Evolutionary conservation across 2,329 filamentous ascomycete species (phyloP).

Genomic region (Fusarium sp.): DNA sequence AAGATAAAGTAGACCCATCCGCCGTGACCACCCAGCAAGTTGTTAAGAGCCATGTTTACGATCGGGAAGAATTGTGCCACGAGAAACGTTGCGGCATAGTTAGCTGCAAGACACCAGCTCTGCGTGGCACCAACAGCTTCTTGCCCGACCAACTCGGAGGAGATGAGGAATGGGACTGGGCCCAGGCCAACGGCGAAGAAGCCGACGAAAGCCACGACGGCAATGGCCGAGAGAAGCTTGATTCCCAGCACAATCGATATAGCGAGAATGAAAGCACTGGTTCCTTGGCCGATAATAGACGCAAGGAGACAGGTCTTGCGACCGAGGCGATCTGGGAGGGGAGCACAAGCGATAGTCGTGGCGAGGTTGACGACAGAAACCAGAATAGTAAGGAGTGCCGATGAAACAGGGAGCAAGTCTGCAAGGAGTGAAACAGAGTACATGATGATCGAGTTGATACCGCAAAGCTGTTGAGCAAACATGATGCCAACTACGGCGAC

Average conservation of each 20-base stretch:
- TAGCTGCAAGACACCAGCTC: conserved; percentile 86
- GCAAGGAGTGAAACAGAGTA: conserved; percentile 93
- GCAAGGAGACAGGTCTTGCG: conserved; percentile 87
- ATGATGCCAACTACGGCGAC: conserved; percentile 91
- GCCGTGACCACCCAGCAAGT: conserved; percentile 74
- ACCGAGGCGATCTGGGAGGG: conserved; percentile 87
- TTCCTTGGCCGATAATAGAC: conserved; percentile 87
- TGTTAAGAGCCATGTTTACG: conserved; percentile 79
- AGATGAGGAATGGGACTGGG: conserved; percentile 93
- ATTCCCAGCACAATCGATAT: conserved; percentile 81
- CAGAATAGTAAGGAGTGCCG: conserved; percentile 85
- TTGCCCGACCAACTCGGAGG: conserved; percentile 88
- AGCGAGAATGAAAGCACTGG: conserved; percentile 81
- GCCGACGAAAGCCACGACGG: conserved; percentile 86
- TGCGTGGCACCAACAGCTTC: conserved; percentile 94
- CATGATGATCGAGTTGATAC: conserved; percentile 98
- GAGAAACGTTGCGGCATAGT: conserved; percentile 90
- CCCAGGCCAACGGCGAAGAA: conserved; percentile 93
- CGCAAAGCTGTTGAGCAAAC: conserved; percentile 91
- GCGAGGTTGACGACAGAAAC: conserved; percentile 90
- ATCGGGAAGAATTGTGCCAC: conserved; percentile 97
- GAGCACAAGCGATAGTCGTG: conserved; percentile 84
- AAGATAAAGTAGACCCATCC: conserved; percentile 96
- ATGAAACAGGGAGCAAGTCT: conserved; percentile 83
- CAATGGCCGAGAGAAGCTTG: conserved; percentile 82